phyloP scores from a whole-genome alignment of 495 filamentous ascomycete genomes.

The Penicillium argentinense region DNA sequence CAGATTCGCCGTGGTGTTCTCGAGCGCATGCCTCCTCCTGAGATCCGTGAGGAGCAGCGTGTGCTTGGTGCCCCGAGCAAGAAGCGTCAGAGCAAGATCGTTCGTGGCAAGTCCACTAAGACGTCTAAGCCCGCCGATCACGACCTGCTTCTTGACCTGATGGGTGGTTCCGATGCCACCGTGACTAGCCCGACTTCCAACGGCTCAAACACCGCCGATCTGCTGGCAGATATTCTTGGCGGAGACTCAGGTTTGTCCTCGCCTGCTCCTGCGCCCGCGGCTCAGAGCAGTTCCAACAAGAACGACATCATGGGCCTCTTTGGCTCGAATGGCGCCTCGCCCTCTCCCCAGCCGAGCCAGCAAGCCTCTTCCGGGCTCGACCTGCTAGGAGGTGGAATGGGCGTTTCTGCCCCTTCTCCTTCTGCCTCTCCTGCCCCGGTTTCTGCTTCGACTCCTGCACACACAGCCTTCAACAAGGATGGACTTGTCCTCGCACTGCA shows the following conservation, averaged over 20 bases:
- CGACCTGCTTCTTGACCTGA: conserved; percentile 87
- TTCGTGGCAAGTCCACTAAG: conserved; percentile 73
- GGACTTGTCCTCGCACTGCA: conserved; percentile 76
- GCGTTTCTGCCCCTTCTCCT: conserved; percentile 42
- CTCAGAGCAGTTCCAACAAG: conserved; percentile 55
- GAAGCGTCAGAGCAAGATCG: conserved; percentile 71
- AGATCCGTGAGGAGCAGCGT: conserved; percentile 90
- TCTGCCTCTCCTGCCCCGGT: conserved; percentile 42
- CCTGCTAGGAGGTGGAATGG: conserved; percentile 44
- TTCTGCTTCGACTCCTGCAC: conserved; percentile 37
- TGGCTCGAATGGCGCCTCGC: conserved; percentile 43
- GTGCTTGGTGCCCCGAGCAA: conserved; percentile 82
- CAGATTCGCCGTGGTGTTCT: conserved; percentile 85
- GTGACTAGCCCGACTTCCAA: conserved; percentile 51
- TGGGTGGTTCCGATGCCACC: conserved; percentile 75
- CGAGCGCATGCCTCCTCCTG: conserved; percentile 95
- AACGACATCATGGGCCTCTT: conserved; percentile 87
- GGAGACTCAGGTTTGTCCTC: conserved; percentile 50
- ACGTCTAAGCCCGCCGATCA: conserved; percentile 77
- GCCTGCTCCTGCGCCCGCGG: conserved; percentile 53
- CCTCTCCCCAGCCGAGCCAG: conserved; percentile 35
- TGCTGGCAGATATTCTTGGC: conserved; percentile 81
- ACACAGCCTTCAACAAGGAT: conserved; percentile 83
- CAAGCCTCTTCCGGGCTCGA: conserved; percentile 47
- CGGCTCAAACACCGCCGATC: conserved; percentile 77